Evolutionary conservation across 2,329 filamentous ascomycete species (phyloP).

Genomic region (Balansia obtecta): DNA sequence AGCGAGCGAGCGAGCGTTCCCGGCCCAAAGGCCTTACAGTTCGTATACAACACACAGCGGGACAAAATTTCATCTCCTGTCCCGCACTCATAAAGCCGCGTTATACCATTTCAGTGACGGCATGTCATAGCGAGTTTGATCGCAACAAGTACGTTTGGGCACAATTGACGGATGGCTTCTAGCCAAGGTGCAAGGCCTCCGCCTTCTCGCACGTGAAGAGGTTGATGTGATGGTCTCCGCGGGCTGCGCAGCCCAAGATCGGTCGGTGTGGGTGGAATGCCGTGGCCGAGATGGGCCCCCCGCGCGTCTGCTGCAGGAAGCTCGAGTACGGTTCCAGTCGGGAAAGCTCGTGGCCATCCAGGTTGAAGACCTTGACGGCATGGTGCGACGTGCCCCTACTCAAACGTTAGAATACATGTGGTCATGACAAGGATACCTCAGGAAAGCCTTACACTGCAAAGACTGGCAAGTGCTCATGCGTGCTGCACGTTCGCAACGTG

Average conservation of each 20-base stretch:
- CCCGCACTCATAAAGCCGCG: background rate
- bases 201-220: slow-evolving; percentile 60
- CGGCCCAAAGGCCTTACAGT: background rate
- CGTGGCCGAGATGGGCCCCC: slow-evolving; percentile 73
- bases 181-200: slow-evolving; percentile 20
- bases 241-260: slow-evolving; percentile 75
- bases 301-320: slow-evolving; percentile 70
- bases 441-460: slow-evolving; percentile 65
- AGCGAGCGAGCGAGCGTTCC: no score
- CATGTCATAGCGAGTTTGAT: slow-evolving; percentile 2
- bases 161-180: slow-evolving; percentile 9
- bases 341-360: slow-evolving; percentile 67
- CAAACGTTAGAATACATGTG: slow-evolving; percentile 7
- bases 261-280: slow-evolving; percentile 93
- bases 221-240: slow-evolving; percentile 83
- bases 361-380: slow-evolving; percentile 84
- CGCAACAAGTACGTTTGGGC: slow-evolving; percentile 2
- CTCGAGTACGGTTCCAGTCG: slow-evolving; percentile 82
- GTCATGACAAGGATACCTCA: no score
- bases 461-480: slow-evolving; percentile 92
- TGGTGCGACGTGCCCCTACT: slow-evolving; percentile 75
- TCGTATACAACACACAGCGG: background rate
- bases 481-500: slow-evolving; percentile 72
- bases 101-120: background rate
- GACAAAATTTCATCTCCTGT: background rate